Evolutionary conservation across 2,329 filamentous ascomycete species (phyloP).

Genomic region (Sporothrix dimorphospora): DNA sequence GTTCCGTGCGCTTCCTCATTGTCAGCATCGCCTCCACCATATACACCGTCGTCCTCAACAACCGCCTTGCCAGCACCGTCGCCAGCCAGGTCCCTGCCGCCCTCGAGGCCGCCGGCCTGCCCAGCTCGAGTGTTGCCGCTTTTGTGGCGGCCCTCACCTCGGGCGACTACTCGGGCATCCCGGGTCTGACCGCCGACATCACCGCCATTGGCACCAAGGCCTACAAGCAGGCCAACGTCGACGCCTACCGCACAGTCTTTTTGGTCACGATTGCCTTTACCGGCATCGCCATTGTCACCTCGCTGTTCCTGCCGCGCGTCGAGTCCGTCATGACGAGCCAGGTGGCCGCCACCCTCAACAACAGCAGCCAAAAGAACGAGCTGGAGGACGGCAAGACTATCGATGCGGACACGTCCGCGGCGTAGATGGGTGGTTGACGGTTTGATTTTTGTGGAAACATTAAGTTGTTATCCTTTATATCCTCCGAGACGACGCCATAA

Average conservation of each 20-base stretch:
- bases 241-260: constrained; percentile 44
- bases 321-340: constrained; percentile 27
- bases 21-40: constrained; percentile 42
- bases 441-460: background rate
- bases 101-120: constrained; percentile 44
- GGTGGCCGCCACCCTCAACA: constrained; percentile 25
- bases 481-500: too few relatives aligned
- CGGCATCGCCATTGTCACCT: constrained; percentile 39
- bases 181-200: constrained; percentile 41
- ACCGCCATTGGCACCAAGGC: constrained; percentile 39
- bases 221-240: constrained; percentile 42
- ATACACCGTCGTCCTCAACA: constrained; percentile 42
- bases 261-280: constrained; percentile 44
- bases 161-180: constrained; percentile 38
- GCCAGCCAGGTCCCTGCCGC: constrained; percentile 41
- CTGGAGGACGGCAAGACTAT: constrained; percentile 14
- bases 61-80: constrained; percentile 40
- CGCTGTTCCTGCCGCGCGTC: constrained; percentile 23
- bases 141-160: constrained; percentile 43
- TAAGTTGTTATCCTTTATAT: too few relatives aligned
- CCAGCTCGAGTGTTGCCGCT: constrained; percentile 40
- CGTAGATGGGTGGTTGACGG: background rate
- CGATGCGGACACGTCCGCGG: background rate
- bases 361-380: constrained; percentile 5
- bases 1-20: constrained; percentile 44